A percentile compares a stretch with the other conserved stretches of the same genome.
Conservation (phyloP, 2,329 filamentous ascomycete species). For the Tolypocladium nubicola region DNA sequence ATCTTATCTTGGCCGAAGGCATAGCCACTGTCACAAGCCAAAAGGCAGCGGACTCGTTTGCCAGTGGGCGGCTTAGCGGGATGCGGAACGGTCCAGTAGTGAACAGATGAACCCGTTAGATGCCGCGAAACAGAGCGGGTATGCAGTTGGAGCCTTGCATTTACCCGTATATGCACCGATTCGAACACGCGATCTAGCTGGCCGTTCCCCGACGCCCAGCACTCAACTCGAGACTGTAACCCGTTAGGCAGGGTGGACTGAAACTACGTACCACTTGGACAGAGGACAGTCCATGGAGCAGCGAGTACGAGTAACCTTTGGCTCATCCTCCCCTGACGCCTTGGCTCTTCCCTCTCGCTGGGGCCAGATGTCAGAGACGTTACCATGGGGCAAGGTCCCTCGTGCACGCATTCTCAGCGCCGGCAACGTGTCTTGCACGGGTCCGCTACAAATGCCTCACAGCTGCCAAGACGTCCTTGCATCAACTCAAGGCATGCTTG, state of each 20-base stretch:
- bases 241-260: too few species aligned
- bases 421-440: not conserved
- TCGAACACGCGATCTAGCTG: not conserved
- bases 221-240: not conserved
- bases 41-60: too few species aligned
- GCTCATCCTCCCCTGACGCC: not conserved
- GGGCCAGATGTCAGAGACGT: not conserved
- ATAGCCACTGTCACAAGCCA: not conserved
- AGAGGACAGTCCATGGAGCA: not conserved
- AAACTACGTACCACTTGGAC: too few species aligned
- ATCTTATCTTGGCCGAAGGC: too few species aligned
- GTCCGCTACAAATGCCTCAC: not conserved
- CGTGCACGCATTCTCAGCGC: not conserved
- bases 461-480: not conserved
- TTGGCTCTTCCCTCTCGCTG: not conserved
- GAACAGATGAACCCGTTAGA: not conserved
- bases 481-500: not conserved
- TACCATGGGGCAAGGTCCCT: not conserved
- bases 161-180: not conserved
- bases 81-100: not conserved
- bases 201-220: not conserved
- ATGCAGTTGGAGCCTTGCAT: not conserved
- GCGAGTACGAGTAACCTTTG: not conserved
- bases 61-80: not conserved
- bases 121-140: not conserved